Percentiles rank a stretch among this genome's conserved stretches.
These are phyloP conservation scores for peach (Prunus persica) DNA, from an alignment of 306 rosid genomes.

Conservation along the genomic window DNA sequence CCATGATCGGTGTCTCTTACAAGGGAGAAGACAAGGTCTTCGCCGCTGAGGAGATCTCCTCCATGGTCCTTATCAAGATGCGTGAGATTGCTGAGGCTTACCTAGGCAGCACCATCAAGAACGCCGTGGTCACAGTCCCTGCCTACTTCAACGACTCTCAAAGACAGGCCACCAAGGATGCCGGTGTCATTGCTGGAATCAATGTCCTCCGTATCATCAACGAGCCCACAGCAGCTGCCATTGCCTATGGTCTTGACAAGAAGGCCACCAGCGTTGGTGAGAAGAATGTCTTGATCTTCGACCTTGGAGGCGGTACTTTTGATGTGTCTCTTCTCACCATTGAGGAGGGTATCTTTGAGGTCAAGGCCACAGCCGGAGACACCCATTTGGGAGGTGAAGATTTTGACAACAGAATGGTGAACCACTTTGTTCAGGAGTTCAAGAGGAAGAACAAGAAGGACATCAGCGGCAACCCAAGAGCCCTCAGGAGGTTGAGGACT, in stretches of 20 bases:
- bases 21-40: slow-evolving; percentile 71
- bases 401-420: slow-evolving; percentile 68
- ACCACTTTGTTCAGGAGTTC: slow-evolving; percentile 67
- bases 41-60: slow-evolving; percentile 63
- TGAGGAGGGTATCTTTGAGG: slow-evolving; percentile 78
- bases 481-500: slow-evolving; percentile 68
- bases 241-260: slow-evolving; percentile 74
- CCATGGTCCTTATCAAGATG: slow-evolving; percentile 68
- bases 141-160: slow-evolving; percentile 69
- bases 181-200: slow-evolving; percentile 69
- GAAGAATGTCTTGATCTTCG: slow-evolving; percentile 66
- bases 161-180: slow-evolving; percentile 76
- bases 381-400: slow-evolving; percentile 73
- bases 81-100: slow-evolving; percentile 75
- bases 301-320: slow-evolving; percentile 74
- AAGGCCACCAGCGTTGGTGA: slow-evolving; percentile 73
- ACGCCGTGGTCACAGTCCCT: slow-evolving; percentile 68
- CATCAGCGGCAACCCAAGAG: slow-evolving; percentile 68
- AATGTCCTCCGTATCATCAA: slow-evolving; percentile 62
- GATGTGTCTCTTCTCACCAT: slow-evolving; percentile 69
- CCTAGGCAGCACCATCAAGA: slow-evolving; percentile 52
- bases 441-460: slow-evolving; percentile 73
- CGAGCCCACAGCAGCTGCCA: slow-evolving; percentile 71
- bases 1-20: slow-evolving; percentile 51
- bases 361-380: slow-evolving; percentile 74